Conservation (phyloP, 768 basidiomycete genomes). For the Russula abietina region DNA sequence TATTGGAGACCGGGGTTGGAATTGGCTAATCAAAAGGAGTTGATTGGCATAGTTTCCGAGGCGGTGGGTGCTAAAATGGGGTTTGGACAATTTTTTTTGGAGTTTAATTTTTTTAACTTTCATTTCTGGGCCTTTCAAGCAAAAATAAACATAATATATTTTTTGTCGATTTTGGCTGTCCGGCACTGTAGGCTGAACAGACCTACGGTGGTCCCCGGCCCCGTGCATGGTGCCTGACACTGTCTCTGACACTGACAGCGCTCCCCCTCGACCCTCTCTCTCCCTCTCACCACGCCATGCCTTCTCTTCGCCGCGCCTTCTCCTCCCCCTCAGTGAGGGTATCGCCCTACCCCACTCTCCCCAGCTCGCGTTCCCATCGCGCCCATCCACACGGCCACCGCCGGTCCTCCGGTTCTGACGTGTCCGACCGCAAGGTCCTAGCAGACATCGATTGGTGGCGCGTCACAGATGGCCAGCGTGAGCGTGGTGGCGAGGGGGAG, state of each 20-base stretch:
- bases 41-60: too few relatives aligned
- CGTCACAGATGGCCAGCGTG: constrained; percentile 66
- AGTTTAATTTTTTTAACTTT: too few relatives aligned
- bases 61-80: too few relatives aligned
- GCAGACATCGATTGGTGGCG: constrained; percentile 89
- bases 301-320: constrained; percentile 73
- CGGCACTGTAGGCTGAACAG: background rate
- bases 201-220: background rate
- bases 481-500: constrained; percentile 40
- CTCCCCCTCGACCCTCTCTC: constrained; percentile 31
- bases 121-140: too few relatives aligned
- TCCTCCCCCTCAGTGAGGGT: constrained; percentile 66
- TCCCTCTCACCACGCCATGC: constrained; percentile 43
- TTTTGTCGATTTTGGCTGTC: too few relatives aligned
- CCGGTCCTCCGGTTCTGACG: constrained; percentile 66
- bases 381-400: constrained; percentile 36
- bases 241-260: constrained; percentile 1
- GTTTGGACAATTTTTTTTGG: too few relatives aligned
- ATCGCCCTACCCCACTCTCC: constrained; percentile 52
- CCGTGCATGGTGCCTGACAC: constrained; percentile 8
- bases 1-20: too few relatives aligned
- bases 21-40: too few relatives aligned
- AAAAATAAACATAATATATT: too few relatives aligned
- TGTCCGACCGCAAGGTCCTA: constrained; percentile 58
- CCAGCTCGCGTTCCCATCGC: constrained; percentile 31